Evolutionary conservation across 176 grass and related monocot species (phyloP).

Genomic region (Rhynchospora pubera): DNA sequence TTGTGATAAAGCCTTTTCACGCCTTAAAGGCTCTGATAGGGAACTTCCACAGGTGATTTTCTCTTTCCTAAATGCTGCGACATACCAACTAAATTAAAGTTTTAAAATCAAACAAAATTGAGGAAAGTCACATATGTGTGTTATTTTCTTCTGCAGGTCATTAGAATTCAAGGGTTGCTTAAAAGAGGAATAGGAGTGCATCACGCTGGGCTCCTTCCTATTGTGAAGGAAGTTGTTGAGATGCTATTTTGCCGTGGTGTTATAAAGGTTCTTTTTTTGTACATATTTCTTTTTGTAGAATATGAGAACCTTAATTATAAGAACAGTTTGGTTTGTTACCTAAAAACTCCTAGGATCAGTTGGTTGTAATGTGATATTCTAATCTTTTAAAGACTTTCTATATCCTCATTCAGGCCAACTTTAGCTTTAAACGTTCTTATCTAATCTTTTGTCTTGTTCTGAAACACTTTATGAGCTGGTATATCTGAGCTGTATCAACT

Average conservation of each 20-base stretch:
- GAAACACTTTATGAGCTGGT: neutral
- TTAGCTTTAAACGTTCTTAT: neutral
- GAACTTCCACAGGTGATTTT: slow-evolving; percentile 78
- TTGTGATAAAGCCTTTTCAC: slow-evolving; percentile 96
- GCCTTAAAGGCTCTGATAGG: slow-evolving; percentile 91
- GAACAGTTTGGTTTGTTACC: neutral
- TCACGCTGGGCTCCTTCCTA: slow-evolving; percentile 98
- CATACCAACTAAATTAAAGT: neutral
- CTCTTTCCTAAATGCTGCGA: neutral
- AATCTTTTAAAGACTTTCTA: neutral
- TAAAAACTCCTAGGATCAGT: neutral
- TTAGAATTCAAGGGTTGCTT: slow-evolving; percentile 75
- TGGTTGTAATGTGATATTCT: neutral
- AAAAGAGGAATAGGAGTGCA: slow-evolving; percentile 87
- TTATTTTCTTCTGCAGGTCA: slow-evolving; percentile 34
- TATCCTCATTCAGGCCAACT: neutral
- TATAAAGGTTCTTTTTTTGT: slow-evolving; percentile 56
- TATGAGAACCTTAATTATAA: slow-evolving; percentile 23
- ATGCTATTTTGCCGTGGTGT: slow-evolving; percentile 96
- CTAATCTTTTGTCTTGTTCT: neutral
- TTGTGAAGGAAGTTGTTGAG: slow-evolving; percentile 98
- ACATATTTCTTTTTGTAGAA: neutral
- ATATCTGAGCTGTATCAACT: neutral
- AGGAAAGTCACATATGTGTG: neutral
- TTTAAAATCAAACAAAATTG: neutral